These are phyloP conservation scores for Geopyxis carbonaria DNA, from an alignment of 495 filamentous ascomycete species.

Conservation along the genomic window DNA sequence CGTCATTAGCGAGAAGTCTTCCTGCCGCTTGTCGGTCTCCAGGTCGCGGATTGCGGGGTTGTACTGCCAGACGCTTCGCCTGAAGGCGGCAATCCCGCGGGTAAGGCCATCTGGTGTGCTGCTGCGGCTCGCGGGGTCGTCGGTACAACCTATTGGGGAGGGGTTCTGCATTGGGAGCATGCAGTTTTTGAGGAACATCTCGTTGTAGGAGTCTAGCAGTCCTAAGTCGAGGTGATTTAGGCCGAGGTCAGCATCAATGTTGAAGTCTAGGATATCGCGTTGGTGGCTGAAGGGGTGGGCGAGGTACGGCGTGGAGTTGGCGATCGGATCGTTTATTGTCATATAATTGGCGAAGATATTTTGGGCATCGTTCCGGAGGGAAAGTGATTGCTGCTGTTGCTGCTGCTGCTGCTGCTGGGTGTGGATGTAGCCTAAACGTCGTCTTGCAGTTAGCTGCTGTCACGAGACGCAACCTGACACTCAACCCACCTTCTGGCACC, in stretches of 20 bases:
- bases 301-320: constrained; percentile 27
- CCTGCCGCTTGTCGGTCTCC: constrained; percentile 12
- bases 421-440: too few species aligned
- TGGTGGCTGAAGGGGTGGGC: too few species aligned
- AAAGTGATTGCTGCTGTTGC: too few species aligned
- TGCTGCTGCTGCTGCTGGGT: too few species aligned
- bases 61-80: not conserved
- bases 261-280: constrained; percentile 32
- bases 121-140: not conserved
- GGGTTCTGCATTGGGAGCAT: constrained; percentile 8
- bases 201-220: constrained; percentile 40
- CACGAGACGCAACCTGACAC: too few species aligned
- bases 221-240: constrained; percentile 45
- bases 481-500: too few species aligned
- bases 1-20: constrained; percentile 20
- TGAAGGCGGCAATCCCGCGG: not conserved
- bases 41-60: constrained; percentile 1
- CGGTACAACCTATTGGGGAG: not conserved
- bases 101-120: not conserved
- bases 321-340: too few species aligned
- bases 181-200: constrained; percentile 26
- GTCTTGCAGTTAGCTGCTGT: too few species aligned
- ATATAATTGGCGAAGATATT: too few species aligned
- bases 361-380: too few species aligned
- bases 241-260: constrained; percentile 38